A percentile compares a stretch with the other conserved stretches of the same genome.
These are phyloP conservation scores for Citrus sp. DNA, from an alignment of 345 rosid species.

Conservation along the genomic window DNA sequence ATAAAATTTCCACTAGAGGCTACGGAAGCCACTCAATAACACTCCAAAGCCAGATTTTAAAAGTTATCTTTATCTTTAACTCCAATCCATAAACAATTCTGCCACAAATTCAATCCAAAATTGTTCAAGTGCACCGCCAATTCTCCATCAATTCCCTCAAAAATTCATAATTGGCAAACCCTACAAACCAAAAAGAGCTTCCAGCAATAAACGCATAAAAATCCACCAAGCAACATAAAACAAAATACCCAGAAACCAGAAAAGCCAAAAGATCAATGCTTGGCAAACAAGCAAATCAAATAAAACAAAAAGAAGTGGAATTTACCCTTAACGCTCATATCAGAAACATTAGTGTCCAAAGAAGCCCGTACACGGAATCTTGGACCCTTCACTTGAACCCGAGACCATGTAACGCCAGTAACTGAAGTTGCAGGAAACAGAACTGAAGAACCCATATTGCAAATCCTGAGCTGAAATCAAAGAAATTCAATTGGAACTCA, in stretches of 20 bases:
- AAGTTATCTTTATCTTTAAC: background rate
- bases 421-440: slow-evolving; percentile 62
- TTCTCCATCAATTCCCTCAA: slow-evolving; percentile 1
- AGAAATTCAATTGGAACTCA: no score
- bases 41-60: background rate
- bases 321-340: slow-evolving; percentile 90
- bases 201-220: background rate
- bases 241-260: slow-evolving; percentile 20
- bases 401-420: slow-evolving; percentile 36
- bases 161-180: background rate
- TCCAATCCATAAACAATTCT: background rate
- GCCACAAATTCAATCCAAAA: background rate
- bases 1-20: background rate
- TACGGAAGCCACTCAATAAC: background rate
- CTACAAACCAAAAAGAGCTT: background rate
- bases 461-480: no score
- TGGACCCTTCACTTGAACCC: slow-evolving; percentile 33
- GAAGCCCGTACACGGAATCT: slow-evolving; percentile 55
- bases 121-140: background rate
- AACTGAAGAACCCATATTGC: slow-evolving; percentile 69
- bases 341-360: slow-evolving; percentile 76
- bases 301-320: background rate
- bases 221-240: background rate
- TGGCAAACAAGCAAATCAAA: background rate
- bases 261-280: slow-evolving; percentile 17